Base-by-base conservation (phyloP, 2,329 filamentous ascomycete species). In the Fusarium phyllophilum region DNA sequence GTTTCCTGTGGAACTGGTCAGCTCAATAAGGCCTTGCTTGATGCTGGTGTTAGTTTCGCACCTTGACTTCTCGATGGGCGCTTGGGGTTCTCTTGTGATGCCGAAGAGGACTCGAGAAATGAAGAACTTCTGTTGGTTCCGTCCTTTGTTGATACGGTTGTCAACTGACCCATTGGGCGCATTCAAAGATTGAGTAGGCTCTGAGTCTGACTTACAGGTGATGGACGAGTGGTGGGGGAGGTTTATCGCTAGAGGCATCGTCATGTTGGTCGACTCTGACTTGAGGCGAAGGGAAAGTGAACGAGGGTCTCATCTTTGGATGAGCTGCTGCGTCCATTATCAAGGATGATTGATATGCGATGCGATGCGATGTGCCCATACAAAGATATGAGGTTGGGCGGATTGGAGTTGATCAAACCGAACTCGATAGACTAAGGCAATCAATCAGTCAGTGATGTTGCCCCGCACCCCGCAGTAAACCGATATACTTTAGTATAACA, bases 1-100 rank as follows among this genome's bases (percentile, higher is more conserved):
- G 96, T 98, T 90, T 97, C 95, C 93, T 96, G 77, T 62, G 33
- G 31, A 36, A 55, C 31, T 31, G 26, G 54, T 76, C 57, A 76
- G 75, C 42, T 48, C 39, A 54, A 44, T 24, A 45, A 46, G 59
- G 39, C 51, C 42, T 45, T 39, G 13, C 20, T 56, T 42, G 29
- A 24, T 20, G 42, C 33, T n/a, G 34, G 24, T 33, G 54, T 31
- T 48, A 42, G 46, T 44, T 52, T 39, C 63, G 33, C 31, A 89
- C 88, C 85, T 89, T 90, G 80, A 91, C 83, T 77, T 89, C 85
- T 66, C 87, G 86, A 81, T 89, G 88, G 24, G 85, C 85, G 51
- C 88, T 90, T 0, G 88, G 88, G 2, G 88, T 89, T 49, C 89
- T 84, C 68, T 83, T 86, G 77, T 90, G 89, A 56, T 91, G 89